Percentiles rank a stretch among this genome's conserved stretches.
Evolutionary conservation across 257 asterid species (phyloP).

Genomic region (Solanum okadae): DNA sequence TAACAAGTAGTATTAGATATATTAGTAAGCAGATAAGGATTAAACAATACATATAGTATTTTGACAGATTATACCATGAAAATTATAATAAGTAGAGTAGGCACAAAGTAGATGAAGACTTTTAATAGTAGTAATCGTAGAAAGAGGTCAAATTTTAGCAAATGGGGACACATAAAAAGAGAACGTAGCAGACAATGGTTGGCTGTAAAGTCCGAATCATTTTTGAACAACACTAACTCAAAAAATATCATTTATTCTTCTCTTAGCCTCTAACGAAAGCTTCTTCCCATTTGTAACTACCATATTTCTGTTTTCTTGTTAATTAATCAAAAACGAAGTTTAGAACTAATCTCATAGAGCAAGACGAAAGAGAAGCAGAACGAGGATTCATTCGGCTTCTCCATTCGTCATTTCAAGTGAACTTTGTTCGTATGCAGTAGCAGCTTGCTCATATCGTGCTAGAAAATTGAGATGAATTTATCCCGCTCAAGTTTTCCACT

Average conservation of each 20-base stretch:
- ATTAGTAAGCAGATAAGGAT: not conserved
- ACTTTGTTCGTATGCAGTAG: not conserved
- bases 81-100: not conserved
- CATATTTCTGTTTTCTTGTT: not conserved
- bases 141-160: not conserved
- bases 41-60: not conserved
- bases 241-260: not conserved
- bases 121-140: not conserved
- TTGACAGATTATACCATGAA: not conserved
- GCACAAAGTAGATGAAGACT: not conserved
- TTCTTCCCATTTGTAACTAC: not conserved
- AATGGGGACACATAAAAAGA: not conserved
- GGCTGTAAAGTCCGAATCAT: not conserved
- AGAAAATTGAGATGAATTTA: slow-evolving; percentile 15
- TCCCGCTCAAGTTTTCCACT: not conserved
- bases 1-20: not conserved
- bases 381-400: not conserved
- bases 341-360: not conserved
- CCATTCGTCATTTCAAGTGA: not conserved
- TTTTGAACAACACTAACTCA: not conserved
- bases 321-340: not conserved
- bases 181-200: not conserved
- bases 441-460: not conserved
- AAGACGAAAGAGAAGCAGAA: not conserved
- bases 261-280: too few relatives aligned